Conservation (phyloP, 2,329 filamentous ascomycete genomes). For the Cordyceps cateniannulata region DNA sequence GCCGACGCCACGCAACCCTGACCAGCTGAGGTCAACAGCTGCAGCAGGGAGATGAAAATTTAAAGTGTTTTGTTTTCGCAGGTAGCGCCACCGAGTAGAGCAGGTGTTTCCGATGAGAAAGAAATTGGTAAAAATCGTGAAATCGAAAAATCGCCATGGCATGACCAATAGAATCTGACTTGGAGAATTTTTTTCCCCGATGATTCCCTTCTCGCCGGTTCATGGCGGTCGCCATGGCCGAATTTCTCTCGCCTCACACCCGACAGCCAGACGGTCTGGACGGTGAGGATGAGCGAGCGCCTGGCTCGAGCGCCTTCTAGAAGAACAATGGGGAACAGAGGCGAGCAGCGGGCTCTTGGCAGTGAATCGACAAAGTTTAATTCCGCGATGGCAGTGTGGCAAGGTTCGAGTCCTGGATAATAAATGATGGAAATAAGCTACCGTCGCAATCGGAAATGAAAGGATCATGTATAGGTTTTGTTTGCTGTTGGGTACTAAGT, state of each 20-base stretch:
- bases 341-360: background rate
- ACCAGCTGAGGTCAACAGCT: conserved; percentile 11
- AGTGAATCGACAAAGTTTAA: background rate
- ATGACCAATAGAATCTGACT: background rate
- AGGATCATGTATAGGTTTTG: background rate
- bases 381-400: background rate
- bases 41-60: background rate
- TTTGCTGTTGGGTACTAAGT: background rate
- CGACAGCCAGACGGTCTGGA: too few species aligned
- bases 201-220: background rate
- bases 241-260: background rate
- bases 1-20: conserved; percentile 13
- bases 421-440: background rate
- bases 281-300: background rate
- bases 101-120: background rate
- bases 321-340: conserved; percentile 5
- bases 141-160: background rate
- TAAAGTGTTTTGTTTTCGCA: background rate
- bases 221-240: background rate
- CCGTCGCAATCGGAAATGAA: background rate
- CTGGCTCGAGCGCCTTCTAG: conserved; percentile 11
- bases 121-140: background rate
- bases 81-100: background rate
- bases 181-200: background rate
- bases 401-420: background rate